Evolutionary conservation across 192 early-diverging fungal species (phyloP).

Genomic region (Coemansia erecta): DNA sequence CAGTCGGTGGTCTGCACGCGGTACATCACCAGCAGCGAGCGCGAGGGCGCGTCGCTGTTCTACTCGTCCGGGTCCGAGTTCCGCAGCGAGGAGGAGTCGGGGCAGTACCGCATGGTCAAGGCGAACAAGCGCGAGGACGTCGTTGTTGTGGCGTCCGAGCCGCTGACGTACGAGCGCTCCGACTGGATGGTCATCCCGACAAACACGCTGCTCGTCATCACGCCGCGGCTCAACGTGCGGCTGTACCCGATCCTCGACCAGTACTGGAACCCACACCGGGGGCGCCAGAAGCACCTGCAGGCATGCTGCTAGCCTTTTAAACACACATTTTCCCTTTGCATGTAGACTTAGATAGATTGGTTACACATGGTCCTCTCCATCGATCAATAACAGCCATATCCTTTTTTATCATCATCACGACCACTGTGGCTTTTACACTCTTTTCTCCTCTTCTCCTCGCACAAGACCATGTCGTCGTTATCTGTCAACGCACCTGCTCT

Average conservation of each 20-base stretch:
- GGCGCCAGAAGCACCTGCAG: constrained; percentile 1
- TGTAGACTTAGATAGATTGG: neutral
- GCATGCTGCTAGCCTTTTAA: constrained; percentile 2
- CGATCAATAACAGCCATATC: too few species aligned
- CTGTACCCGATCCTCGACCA: constrained; percentile 73
- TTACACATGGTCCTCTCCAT: too few species aligned
- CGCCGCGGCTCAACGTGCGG: constrained; percentile 71
- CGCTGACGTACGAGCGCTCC: constrained; percentile 75
- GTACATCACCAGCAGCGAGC: constrained; percentile 66
- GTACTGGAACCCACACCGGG: constrained; percentile 51
- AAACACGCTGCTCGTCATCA: constrained; percentile 72
- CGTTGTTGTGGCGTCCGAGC: constrained; percentile 76
- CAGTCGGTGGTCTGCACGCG: constrained; percentile 71
- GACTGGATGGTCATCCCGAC: constrained; percentile 80
- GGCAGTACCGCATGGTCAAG: constrained; percentile 71
- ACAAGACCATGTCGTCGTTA: neutral
- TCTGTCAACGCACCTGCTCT: neutral
- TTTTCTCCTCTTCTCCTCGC: too few species aligned
- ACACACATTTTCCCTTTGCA: neutral
- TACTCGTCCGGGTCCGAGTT: constrained; percentile 79
- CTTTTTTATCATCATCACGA: too few species aligned
- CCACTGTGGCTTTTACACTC: too few species aligned
- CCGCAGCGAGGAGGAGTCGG: constrained; percentile 52
- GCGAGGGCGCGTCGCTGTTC: constrained; percentile 73
- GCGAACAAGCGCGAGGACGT: constrained; percentile 73